Evolutionary conservation across 371 early-diverging fungal genomes (phyloP).

Genomic region (Amoeboradix gromovi): DNA sequence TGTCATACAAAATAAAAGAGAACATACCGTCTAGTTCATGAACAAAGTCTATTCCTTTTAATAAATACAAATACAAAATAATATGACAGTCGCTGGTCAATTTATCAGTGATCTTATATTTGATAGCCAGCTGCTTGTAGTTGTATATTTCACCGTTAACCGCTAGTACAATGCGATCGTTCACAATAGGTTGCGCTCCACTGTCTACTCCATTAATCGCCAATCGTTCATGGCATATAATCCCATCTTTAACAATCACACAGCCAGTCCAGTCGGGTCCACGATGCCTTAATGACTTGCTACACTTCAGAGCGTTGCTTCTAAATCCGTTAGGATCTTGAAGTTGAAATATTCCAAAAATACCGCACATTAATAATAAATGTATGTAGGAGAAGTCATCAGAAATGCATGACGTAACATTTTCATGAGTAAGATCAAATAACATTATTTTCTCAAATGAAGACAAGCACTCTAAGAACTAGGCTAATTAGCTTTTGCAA

Average conservation of each 20-base stretch:
- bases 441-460: too few species aligned
- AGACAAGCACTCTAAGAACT: too few species aligned
- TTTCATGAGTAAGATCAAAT: too few species aligned
- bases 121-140: slow-evolving; percentile 48
- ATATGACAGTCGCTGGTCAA: slow-evolving; percentile 50
- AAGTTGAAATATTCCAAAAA: too few species aligned
- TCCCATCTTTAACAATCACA: slow-evolving; percentile 36
- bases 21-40: slow-evolving; percentile 75
- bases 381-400: too few species aligned
- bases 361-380: too few species aligned
- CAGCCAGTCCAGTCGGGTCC: slow-evolving; percentile 86
- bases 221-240: slow-evolving; percentile 77
- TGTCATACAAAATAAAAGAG: slow-evolving; percentile 67
- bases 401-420: too few species aligned
- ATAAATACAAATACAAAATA: slow-evolving; percentile 22
- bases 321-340: too few species aligned
- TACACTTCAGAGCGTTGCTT: too few species aligned
- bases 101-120: slow-evolving; percentile 6
- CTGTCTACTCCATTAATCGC: slow-evolving; percentile 82
- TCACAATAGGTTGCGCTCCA: slow-evolving; percentile 79
- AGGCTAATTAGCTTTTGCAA: too few species aligned
- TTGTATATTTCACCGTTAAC: slow-evolving; percentile 96
- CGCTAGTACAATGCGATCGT: slow-evolving; percentile 39
- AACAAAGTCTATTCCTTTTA: slow-evolving; percentile 35
- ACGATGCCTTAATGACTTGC: slow-evolving; percentile 49